phyloP scores from a whole-genome alignment of 169 alveolate species.

The Eimeria necatrix region DNA sequence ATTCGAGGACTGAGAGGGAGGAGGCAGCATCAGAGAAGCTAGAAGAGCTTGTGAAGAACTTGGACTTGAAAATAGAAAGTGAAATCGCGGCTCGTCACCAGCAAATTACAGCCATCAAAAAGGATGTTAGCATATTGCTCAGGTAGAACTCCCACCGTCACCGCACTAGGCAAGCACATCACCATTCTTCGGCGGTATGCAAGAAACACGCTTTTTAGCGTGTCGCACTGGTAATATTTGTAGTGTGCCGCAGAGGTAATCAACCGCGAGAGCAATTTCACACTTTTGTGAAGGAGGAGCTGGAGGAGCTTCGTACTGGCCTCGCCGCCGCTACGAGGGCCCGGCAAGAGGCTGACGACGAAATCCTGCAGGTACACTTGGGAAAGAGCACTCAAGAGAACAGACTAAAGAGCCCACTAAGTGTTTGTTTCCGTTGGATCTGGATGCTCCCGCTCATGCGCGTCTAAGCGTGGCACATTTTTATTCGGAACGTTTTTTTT shows the following conservation, averaged over 20 bases:
- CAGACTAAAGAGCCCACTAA: too few species aligned
- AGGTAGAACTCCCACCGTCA: not conserved
- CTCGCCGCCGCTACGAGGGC: constrained; percentile 48
- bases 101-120: constrained; percentile 46
- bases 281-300: constrained; percentile 46
- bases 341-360: constrained; percentile 56
- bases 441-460: too few species aligned
- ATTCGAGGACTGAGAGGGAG: constrained; percentile 49
- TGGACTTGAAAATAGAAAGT: constrained; percentile 43
- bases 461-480: too few species aligned
- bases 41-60: constrained; percentile 39
- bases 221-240: not conserved
- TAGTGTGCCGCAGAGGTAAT: not conserved
- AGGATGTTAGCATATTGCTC: constrained; percentile 29
- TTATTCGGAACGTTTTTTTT: not conserved
- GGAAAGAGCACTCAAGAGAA: too few species aligned
- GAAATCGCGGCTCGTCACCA: constrained; percentile 67
- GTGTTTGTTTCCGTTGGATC: too few species aligned
- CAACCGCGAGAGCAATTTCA: constrained; percentile 44
- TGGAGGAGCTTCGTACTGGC: constrained; percentile 60
- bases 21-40: constrained; percentile 48
- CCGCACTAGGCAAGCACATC: not conserved
- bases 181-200: not conserved
- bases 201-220: not conserved
- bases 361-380: constrained; percentile 15